Conservation (phyloP, 208 protist species). For the Porcisia deanei region DNA sequence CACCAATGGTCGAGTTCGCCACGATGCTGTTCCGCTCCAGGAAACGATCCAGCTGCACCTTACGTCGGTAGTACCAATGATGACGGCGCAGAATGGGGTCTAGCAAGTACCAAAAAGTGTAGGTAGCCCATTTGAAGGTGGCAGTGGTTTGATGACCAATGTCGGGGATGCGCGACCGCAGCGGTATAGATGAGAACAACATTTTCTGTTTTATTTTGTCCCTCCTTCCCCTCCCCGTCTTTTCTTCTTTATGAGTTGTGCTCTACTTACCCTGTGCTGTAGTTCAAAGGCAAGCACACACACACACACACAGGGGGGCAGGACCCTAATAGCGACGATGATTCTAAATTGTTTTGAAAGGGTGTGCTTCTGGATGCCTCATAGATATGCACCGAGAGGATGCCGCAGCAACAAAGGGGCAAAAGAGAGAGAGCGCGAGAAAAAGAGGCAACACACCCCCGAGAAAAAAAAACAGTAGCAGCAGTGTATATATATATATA, state of each 20-base stretch:
- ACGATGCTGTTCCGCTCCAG: slow-evolving; percentile 72
- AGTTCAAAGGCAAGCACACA: background rate
- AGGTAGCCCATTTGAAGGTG: slow-evolving; percentile 73
- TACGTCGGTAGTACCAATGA: slow-evolving; percentile 69
- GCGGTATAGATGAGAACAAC: slow-evolving; percentile 9
- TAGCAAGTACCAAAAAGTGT: slow-evolving; percentile 77
- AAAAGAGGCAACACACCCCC: background rate
- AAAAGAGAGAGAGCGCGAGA: background rate
- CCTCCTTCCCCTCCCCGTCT: background rate
- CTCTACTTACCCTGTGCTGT: no score
- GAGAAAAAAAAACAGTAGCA: background rate
- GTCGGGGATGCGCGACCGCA: slow-evolving; percentile 37
- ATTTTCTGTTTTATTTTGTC: background rate
- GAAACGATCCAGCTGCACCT: slow-evolving; percentile 70
- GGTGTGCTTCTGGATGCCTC: background rate
- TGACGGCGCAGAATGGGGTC: slow-evolving; percentile 73
- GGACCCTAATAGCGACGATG: no score
- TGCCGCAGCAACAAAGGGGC: background rate
- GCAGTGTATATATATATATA: background rate
- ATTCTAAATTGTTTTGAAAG: background rate
- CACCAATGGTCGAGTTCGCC: slow-evolving; percentile 58
- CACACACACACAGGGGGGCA: background rate
- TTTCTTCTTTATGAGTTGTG: no score
- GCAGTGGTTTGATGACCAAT: slow-evolving; percentile 54
- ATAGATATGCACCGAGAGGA: background rate